Evolutionary conservation across 495 filamentous ascomycete genomes (phyloP).

Genomic region (Neurospora sp.): DNA sequence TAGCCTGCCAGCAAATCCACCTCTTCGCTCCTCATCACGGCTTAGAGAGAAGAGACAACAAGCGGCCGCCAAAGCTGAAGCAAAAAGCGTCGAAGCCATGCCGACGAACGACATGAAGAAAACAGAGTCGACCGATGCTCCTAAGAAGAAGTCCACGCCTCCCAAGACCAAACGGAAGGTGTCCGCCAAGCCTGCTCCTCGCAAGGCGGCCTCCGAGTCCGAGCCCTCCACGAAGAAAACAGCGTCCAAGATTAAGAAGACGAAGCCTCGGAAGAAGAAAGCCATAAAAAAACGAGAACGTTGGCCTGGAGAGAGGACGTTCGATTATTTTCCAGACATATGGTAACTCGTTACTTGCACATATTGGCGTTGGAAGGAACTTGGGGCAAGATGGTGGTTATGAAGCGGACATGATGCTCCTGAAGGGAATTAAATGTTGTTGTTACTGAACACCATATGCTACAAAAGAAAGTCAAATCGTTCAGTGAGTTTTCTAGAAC

Average conservation of each 20-base stretch:
- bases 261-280: not conserved
- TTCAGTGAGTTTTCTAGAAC: not conserved
- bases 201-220: not conserved
- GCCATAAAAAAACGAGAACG: not conserved
- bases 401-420: not conserved
- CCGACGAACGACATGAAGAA: not conserved
- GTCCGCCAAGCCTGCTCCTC: not conserved
- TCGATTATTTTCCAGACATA: not conserved
- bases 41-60: not conserved
- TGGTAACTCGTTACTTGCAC: not conserved
- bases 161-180: not conserved
- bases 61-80: not conserved
- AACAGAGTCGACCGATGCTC: not conserved
- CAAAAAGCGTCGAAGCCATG: not conserved
- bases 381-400: not conserved
- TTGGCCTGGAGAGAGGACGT: not conserved
- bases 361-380: not conserved
- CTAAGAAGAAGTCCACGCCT: not conserved
- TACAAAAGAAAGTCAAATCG: not conserved
- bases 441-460: not conserved
- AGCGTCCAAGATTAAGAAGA: not conserved
- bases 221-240: not conserved
- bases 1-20: not conserved
- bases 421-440: not conserved
- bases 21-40: not conserved